Percentiles rank a stretch among this genome's conserved stretches.
These are phyloP conservation scores for Striga asiatica DNA, from an alignment of 257 asterid genomes.

Conservation along the genomic window DNA sequence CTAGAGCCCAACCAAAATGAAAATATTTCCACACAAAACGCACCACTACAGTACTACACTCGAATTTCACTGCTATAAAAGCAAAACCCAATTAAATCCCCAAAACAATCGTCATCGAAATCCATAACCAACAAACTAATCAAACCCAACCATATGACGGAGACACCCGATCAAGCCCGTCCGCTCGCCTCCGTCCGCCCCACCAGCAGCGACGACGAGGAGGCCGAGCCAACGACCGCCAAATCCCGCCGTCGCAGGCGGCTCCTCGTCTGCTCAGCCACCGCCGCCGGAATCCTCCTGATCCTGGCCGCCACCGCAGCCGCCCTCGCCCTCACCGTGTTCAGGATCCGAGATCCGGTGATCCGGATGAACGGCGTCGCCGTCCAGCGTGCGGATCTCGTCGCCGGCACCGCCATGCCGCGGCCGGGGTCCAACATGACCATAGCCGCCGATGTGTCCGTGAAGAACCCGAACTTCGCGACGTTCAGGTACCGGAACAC, in stretches of 20 bases:
- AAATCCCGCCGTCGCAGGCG: conserved; percentile 27
- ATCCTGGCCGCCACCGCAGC: conserved; percentile 32
- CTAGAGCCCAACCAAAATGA: too few relatives aligned
- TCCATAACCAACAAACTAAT: not conserved
- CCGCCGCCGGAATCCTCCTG: conserved; percentile 30
- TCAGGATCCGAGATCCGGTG: conserved; percentile 47
- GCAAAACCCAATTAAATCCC: not conserved
- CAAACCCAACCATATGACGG: conserved; percentile 23
- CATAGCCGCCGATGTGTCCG: conserved; percentile 59
- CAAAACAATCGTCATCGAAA: not conserved
- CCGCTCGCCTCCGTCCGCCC: conserved; percentile 56
- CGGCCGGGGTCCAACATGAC: conserved; percentile 57
- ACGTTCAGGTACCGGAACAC: conserved; percentile 58
- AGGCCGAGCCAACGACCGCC: not conserved
- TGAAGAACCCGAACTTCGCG: conserved; percentile 67
- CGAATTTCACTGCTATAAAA: not conserved
- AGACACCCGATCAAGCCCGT: conserved; percentile 44
- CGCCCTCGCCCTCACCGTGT: conserved; percentile 55
- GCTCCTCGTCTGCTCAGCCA: conserved; percentile 34
- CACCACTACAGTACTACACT: not conserved
- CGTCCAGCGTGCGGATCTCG: conserved; percentile 24
- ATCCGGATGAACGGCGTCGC: conserved; percentile 44
- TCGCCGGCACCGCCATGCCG: conserved; percentile 30
- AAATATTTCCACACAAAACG: not conserved
- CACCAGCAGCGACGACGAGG: conserved; percentile 42